Base-by-base conservation (phyloP, 192 early-diverging fungal genomes). In the Rhizoclosmatium globosum region DNA sequence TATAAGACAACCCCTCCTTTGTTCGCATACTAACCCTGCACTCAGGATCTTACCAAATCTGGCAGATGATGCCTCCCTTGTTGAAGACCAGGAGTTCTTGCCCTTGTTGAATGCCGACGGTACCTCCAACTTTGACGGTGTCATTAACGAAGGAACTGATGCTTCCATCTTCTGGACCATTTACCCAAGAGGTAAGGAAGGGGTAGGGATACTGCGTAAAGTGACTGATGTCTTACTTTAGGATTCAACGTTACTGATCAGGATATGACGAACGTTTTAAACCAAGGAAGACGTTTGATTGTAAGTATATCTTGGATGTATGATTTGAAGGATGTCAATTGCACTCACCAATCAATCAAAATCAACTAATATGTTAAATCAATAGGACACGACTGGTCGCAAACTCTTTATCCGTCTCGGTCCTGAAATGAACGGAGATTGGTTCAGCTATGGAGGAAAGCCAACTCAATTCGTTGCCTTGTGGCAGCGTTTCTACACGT, bases 341-440 rank as follows among this genome's bases (percentile, higher is more conserved):
- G 4, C 4, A 62, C 38, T 23, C 4, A 62, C 21, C 60, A 62
- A 53, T 53, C 50, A 53, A 53, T 53, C 50, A 53, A 53, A 53
- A 53, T 13, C 6, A 53, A 53, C 6, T 13, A 53, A 53, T 53
- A 53, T 17, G 50, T 53, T 13, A 19, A 7, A 19, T 39, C 7
- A 21, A 62, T 23, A 62, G 60, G 38, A 39, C 13, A n/a, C 66
- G 7, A 11, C 46, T 45, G 61, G 70, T 6, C 68, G 70, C 13
- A 47, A 71, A 17, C 60, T 79, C 4, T 65, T 65, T 21, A 56
- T 79, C 43, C 68, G 78, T 19, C 62, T 72, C 6, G 78, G n/a
- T 21, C 72, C 72, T 7, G 65, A 77, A 46, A 77, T 76, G 74
- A 76, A 76, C 42, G 74, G 74, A 43, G 66, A 47, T 11, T 76